Evolutionary conservation across 805 yeast species (phyloP).

Genomic region (Metschnikowia orientalis): DNA sequence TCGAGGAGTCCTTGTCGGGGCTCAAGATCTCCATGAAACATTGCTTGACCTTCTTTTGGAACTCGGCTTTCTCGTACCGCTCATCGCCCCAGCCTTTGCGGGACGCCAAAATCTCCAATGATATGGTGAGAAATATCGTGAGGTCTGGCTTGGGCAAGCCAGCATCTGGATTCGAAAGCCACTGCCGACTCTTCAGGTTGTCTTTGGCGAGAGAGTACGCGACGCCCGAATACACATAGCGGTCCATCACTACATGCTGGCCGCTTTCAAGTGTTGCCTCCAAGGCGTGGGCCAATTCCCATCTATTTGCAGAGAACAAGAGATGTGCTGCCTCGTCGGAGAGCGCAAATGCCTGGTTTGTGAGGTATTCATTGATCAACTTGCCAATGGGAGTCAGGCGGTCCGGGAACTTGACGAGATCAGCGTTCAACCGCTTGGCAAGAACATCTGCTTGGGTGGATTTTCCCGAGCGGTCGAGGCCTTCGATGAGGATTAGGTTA

Average conservation of each 20-base stretch:
- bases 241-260: slow-evolving; percentile 62
- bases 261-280: slow-evolving; percentile 47
- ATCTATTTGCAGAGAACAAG: slow-evolving; percentile 86
- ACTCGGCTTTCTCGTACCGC: slow-evolving; percentile 70
- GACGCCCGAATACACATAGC: slow-evolving; percentile 90
- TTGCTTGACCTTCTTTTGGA: slow-evolving; percentile 67
- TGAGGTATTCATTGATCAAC: slow-evolving; percentile 69
- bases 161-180: slow-evolving; percentile 79
- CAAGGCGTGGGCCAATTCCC: slow-evolving; percentile 69
- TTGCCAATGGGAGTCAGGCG: slow-evolving; percentile 78
- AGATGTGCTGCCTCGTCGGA: slow-evolving; percentile 83
- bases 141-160: slow-evolving; percentile 88
- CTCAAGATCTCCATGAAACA: slow-evolving; percentile 50
- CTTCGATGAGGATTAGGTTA: slow-evolving; percentile 76
- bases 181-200: slow-evolving; percentile 44
- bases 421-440: slow-evolving; percentile 19
- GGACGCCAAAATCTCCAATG: slow-evolving; percentile 36
- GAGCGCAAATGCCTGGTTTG: slow-evolving; percentile 44
- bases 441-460: slow-evolving; percentile 65
- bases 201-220: slow-evolving; percentile 85
- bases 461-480: slow-evolving; percentile 92
- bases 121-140: slow-evolving; percentile 68
- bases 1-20: slow-evolving; percentile 24
- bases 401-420: slow-evolving; percentile 79
- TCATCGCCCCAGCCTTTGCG: slow-evolving; percentile 93